Evolutionary conservation across 768 basidiomycete genomes (phyloP).

Genomic region (Trametes cinnabarina): DNA sequence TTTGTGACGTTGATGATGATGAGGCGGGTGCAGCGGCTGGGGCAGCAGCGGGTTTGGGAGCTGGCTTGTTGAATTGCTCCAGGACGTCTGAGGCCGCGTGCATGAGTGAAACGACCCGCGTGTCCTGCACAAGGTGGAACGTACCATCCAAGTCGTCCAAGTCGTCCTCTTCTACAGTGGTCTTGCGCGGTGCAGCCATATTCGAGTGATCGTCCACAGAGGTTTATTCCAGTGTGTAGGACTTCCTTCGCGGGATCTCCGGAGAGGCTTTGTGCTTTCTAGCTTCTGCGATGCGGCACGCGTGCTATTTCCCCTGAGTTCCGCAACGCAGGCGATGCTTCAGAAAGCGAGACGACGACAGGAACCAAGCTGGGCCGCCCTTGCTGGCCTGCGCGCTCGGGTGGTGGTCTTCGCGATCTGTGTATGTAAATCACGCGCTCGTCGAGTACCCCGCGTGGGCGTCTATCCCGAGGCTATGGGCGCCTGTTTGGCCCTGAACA

Average conservation of each 20-base stretch:
- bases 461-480: background rate
- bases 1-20: constrained; percentile 2
- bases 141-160: constrained; percentile 67
- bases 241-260: too few species aligned
- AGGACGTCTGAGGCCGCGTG: constrained; percentile 43
- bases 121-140: constrained; percentile 12
- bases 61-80: constrained; percentile 39
- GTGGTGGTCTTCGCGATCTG: too few species aligned
- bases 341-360: too few species aligned
- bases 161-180: constrained; percentile 45
- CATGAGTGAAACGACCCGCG: background rate
- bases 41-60: constrained; percentile 17
- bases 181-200: constrained; percentile 17
- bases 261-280: too few species aligned
- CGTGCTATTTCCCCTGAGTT: too few species aligned
- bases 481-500: background rate
- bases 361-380: too few species aligned
- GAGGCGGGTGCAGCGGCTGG: constrained; percentile 10
- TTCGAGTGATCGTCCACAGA: background rate
- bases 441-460: background rate
- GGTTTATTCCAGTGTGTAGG: too few species aligned
- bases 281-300: too few species aligned
- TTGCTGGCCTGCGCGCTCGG: too few species aligned
- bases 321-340: too few species aligned
- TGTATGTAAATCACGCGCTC: constrained; percentile 1